Evolutionary conservation across 73 alveolate genomes (phyloP), one percentile per base, ranked within the genome.

Genomic region (Paramecium primaurelia): DNA sequence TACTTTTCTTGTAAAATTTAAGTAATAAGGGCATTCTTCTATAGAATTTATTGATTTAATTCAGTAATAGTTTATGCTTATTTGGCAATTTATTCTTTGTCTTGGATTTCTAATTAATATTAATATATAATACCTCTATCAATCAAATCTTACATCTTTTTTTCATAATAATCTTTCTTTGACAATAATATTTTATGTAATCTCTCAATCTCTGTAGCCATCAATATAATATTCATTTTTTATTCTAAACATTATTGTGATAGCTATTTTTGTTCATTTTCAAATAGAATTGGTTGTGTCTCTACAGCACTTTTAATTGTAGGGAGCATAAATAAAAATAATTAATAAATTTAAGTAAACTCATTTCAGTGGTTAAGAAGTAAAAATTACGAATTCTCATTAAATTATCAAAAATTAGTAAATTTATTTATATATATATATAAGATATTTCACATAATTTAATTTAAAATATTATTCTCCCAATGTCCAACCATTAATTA

Each of bases 141-240:
- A 10, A 64, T 64, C 16, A 64, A 64, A 34, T 64, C 84, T 64
- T 64, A 8, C 2, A 64, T 64, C 84, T 64, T 64, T 64, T 64
- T 64, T 2, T 73, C 87, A 73, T 36, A 73, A 11, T 73, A 40
- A 14, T 34, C 47, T 40, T 73, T 73, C 47, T 40, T 73, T 6
- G 64, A 20, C 18, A 73, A 40, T 12, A 73, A 40, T 16, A 73
- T 73, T 73, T 40, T 34, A 10, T 73, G 87, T 73, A 73, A 38
- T 73, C 87, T 10, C 64, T 73, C 87, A 16, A 73, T 73, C 18
- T 73, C 87, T 16, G 47, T 73, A 32, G 87, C 87, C 87, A 73
- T 34, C 4, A 73, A 22, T 37, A 73, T 73, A 38, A 73, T 25
- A 73, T 73, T 73, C 64, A 73, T 36, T 25, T 73, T 73, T 18